phyloP scores from a whole-genome alignment of 2,329 filamentous ascomycete genomes.

The Sporothrix curviconia region DNA sequence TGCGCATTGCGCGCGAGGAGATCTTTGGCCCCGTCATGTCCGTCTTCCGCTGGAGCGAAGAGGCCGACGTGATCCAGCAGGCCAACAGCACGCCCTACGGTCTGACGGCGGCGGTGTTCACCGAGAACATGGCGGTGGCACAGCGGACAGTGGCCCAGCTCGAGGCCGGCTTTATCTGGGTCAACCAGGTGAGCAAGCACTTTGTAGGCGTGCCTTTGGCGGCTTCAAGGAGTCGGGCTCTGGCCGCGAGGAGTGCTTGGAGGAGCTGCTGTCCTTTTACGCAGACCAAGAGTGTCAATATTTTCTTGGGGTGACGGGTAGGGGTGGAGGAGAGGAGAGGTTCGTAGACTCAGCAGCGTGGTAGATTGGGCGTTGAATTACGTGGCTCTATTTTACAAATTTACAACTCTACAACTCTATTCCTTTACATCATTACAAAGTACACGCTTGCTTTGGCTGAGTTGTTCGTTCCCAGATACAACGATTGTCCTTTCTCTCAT shows the following conservation, averaged over 20 bases:
- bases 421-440: too few species aligned
- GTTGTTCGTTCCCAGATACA: too few species aligned
- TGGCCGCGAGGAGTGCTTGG: constrained; percentile 11
- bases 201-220: constrained; percentile 43
- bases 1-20: constrained; percentile 73
- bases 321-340: too few species aligned
- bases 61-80: constrained; percentile 61
- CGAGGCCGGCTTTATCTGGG: constrained; percentile 14
- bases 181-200: constrained; percentile 33
- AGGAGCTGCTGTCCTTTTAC: constrained; percentile 13
- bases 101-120: constrained; percentile 77
- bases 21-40: constrained; percentile 86
- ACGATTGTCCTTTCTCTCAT: too few species aligned
- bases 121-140: constrained; percentile 63
- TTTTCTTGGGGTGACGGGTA: background rate
- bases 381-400: too few species aligned
- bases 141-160: constrained; percentile 65
- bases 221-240: constrained; percentile 14
- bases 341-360: too few species aligned
- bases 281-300: constrained; percentile 9
- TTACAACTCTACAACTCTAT: too few species aligned
- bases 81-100: constrained; percentile 74
- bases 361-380: too few species aligned
- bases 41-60: constrained; percentile 63
- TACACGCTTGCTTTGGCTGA: too few species aligned